phyloP scores from a whole-genome alignment of 1,284 basidiomycete species.

The Papiliotrema fonsecae region DNA sequence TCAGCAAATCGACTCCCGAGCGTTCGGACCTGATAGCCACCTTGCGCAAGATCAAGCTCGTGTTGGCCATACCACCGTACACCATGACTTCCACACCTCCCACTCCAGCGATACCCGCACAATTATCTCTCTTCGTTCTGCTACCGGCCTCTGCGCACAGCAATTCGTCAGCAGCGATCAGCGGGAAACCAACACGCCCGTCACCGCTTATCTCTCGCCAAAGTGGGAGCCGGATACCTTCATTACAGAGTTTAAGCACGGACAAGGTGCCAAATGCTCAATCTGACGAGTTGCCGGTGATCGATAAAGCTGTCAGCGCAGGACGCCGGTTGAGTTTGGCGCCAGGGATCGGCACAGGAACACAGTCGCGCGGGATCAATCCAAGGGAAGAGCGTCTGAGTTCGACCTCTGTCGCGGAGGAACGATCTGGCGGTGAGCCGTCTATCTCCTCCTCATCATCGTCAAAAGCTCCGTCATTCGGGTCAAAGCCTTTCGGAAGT shows the following conservation, averaged over 20 bases:
- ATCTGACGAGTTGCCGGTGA: background rate
- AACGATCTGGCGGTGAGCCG: slow-evolving; percentile 1
- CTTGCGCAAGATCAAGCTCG: too few relatives aligned
- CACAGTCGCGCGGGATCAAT: slow-evolving; percentile 1
- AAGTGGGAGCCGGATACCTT: slow-evolving; percentile 14
- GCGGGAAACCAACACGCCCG: slow-evolving; percentile 7
- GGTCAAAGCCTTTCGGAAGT: slow-evolving; percentile 8
- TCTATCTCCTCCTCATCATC: background rate
- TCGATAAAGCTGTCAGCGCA: slow-evolving; percentile 11
- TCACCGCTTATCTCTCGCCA: slow-evolving; percentile 14
- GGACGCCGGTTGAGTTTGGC: slow-evolving; percentile 35
- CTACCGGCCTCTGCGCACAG: slow-evolving; percentile 25
- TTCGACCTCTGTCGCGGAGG: background rate
- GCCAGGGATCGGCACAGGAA: slow-evolving; percentile 30
- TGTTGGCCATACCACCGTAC: too few relatives aligned
- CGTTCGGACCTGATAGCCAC: background rate
- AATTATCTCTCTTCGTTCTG: slow-evolving; percentile 30
- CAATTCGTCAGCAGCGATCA: slow-evolving; percentile 10
- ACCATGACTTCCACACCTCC: slow-evolving; percentile 5
- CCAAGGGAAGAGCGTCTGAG: too few relatives aligned
- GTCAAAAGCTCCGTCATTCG: slow-evolving; percentile 7
- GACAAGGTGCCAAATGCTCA: background rate
- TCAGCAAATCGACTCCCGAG: too few relatives aligned
- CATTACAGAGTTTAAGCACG: slow-evolving; percentile 2
- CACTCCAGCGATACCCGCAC: background rate